A percentile compares a stretch with the other conserved stretches of the same genome.
Evolutionary conservation across 2,329 filamentous ascomycete genomes (phyloP).

Genomic region (Verticillium isaacii): DNA sequence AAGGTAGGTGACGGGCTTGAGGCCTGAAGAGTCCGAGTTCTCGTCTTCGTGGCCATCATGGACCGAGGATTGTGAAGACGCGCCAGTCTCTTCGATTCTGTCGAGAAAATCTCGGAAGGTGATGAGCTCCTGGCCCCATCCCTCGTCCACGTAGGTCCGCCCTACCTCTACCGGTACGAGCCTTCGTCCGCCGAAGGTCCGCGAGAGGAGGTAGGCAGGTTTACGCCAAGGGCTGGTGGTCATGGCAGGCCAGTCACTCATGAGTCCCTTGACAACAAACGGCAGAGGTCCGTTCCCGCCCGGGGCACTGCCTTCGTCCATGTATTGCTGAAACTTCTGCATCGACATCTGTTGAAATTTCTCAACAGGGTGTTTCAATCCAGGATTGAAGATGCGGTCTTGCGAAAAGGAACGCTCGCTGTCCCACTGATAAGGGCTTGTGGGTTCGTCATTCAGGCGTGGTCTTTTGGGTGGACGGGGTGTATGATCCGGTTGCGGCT

Average conservation of each 20-base stretch:
- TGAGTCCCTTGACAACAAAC: conserved; percentile 62
- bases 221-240: conserved; percentile 62
- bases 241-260: conserved; percentile 75
- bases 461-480: background rate
- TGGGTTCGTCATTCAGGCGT: conserved; percentile 1
- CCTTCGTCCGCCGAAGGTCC: conserved; percentile 70
- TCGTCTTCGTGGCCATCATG: background rate
- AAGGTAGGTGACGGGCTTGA: conserved; percentile 64
- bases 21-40: background rate
- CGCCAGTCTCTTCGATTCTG: conserved; percentile 44
- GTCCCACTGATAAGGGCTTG: conserved; percentile 11
- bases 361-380: conserved; percentile 34
- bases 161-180: conserved; percentile 85
- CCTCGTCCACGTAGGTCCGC: conserved; percentile 78
- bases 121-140: conserved; percentile 79
- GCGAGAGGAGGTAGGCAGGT: conserved; percentile 67
- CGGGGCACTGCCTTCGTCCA: conserved; percentile 36
- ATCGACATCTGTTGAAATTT: conserved; percentile 44
- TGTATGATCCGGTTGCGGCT: background rate
- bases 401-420: conserved; percentile 17
- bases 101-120: conserved; percentile 67
- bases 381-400: conserved; percentile 30
- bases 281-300: conserved; percentile 45
- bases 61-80: background rate
- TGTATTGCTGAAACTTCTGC: conserved; percentile 56